Base-by-base conservation (phyloP, 495 filamentous ascomycete genomes). In the Parathielavia hyrcaniae region DNA sequence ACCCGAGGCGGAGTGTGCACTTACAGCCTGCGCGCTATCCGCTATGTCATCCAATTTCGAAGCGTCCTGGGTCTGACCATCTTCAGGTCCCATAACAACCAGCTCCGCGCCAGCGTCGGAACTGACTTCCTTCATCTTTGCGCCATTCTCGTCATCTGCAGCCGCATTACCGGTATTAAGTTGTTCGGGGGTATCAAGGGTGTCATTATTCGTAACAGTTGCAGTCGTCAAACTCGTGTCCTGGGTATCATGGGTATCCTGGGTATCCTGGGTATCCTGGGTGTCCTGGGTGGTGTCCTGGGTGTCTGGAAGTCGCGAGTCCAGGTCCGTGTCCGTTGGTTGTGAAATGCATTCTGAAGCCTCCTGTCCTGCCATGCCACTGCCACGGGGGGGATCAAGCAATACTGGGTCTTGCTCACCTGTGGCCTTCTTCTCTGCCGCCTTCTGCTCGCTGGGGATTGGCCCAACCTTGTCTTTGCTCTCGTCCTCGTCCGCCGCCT, bases 361-460 rank as follows among this genome's bases (percentile, higher is more conserved):
- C 58, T 54, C 61, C 59, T 62, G 56, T 67, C 60, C 66, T 64
- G 56, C 60, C 55, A 55, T 47, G 49, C 53, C 67, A 57, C 55
- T 35, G 55, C 61, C 64, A 51, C 50, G 53, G 64, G 64, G 64
- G 65, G 66, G 65, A 69, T 69, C 62, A 67, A 61, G 62, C 64
- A 65, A 69, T 62, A 62, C 65, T 61, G 63, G 62, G 60, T 65
- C 59, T 51, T 64, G 65, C 73, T 74, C 71, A 74, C 71, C 73
- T 73, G 64, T 69, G 50, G 64, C 63, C 55, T 57, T 62, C 57
- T 61, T 73, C 55, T 64, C 64, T 38, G 62, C 62, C 45, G 65
- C 45, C 61, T 64, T 71, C 49, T 67, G 63, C 20, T 74, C 69
- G 50, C 64, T 60, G 53, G 66, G 64, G 43, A 73, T 71, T 16